A percentile compares a stretch with the other conserved stretches of the same genome.
Conservation (phyloP, 306 rosid species). For the Cucumis melo region DNA sequence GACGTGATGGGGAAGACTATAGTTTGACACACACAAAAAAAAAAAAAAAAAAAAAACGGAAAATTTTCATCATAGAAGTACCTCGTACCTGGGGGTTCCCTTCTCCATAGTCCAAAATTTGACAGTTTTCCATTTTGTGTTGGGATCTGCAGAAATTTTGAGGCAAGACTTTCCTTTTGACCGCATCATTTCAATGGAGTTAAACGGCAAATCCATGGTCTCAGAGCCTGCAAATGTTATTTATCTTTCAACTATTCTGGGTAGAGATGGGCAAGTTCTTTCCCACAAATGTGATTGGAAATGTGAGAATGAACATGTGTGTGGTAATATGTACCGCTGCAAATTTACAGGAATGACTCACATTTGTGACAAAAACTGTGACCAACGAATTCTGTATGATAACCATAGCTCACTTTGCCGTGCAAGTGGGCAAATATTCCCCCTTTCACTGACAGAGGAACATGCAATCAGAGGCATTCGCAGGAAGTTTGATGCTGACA, state of each 20-base stretch:
- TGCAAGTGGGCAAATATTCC: conserved; percentile 65
- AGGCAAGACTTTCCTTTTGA: conserved; percentile 17
- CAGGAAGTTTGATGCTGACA: conserved; percentile 68
- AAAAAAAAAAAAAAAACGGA: not conserved
- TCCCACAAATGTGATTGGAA: conserved; percentile 95
- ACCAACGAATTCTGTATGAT: conserved; percentile 89
- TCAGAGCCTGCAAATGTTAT: conserved; percentile 77
- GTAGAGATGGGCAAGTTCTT: conserved; percentile 44
- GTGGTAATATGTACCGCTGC: conserved; percentile 92
- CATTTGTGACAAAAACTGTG: conserved; percentile 96
- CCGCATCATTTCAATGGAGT: conserved; percentile 42
- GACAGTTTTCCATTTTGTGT: conserved; percentile 36
- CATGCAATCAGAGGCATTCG: conserved; percentile 77
- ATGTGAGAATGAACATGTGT: conserved; percentile 82
- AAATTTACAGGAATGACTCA: conserved; percentile 88
- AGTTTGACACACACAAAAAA: no score
- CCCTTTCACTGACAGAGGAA: conserved; percentile 53
- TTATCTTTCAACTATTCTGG: conserved; percentile 84
- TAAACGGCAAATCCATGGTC: conserved; percentile 55
- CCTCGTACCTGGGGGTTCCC: not conserved
- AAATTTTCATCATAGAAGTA: not conserved
- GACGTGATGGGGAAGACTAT: not conserved
- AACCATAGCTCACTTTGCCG: conserved; percentile 87
- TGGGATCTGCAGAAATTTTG: conserved; percentile 45
- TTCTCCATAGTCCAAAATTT: conserved; percentile 27